Evolutionary conservation across 768 basidiomycete genomes (phyloP).

Genomic region (Paxillus ammoniavirescens): DNA sequence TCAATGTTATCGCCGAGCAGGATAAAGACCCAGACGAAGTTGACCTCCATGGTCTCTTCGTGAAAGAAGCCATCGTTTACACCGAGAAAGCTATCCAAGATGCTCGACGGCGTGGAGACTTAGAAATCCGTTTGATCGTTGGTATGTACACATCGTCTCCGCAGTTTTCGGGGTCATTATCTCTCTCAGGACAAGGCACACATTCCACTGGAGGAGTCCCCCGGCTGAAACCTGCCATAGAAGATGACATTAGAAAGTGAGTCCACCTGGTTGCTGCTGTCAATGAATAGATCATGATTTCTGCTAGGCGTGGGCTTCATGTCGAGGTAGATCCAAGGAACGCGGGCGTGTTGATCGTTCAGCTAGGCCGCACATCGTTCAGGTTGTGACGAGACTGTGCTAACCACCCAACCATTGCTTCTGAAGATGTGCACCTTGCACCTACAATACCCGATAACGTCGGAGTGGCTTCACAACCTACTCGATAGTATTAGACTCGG

Average conservation of each 20-base stretch:
- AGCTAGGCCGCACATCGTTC: constrained; percentile 15
- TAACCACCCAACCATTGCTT: not conserved
- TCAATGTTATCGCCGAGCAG: constrained; percentile 28
- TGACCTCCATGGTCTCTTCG: constrained; percentile 90
- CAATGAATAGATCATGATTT: not conserved
- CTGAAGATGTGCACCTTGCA: too few relatives aligned
- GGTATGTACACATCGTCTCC: constrained; percentile 45
- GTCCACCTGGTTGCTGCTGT: constrained; percentile 11
- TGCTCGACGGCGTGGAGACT: constrained; percentile 59
- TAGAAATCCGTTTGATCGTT: constrained; percentile 77
- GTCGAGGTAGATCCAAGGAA: constrained; percentile 81
- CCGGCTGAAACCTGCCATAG: constrained; percentile 89
- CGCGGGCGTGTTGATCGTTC: constrained; percentile 79
- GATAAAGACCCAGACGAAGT: constrained; percentile 68
- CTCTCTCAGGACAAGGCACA: constrained; percentile 71
- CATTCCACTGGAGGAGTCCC: constrained; percentile 77
- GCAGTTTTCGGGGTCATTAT: not conserved
- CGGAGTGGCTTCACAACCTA: too few relatives aligned
- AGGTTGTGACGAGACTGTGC: not conserved
- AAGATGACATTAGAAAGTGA: constrained; percentile 75
- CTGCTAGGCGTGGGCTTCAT: constrained; percentile 59
- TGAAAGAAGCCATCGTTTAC: constrained; percentile 81
- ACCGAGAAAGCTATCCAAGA: constrained; percentile 67
- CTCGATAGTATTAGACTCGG: too few relatives aligned
- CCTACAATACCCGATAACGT: too few relatives aligned